Evolutionary conservation across 1,284 basidiomycete genomes (phyloP), one percentile per base, ranked within the genome.

Genomic region (Ustilago xerochloae): DNA sequence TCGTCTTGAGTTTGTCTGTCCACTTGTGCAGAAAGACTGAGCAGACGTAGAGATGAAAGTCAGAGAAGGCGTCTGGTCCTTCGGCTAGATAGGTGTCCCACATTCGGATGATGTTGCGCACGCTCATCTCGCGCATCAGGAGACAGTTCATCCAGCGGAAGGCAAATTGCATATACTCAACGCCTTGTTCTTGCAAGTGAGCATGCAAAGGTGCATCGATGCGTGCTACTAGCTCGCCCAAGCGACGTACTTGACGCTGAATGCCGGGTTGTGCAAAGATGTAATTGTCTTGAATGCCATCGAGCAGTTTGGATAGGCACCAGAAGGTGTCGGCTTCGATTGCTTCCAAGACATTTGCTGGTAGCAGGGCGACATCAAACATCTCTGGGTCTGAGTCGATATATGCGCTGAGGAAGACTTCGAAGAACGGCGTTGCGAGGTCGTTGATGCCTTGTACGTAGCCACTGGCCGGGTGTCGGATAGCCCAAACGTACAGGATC

Each of bases 61-160:
- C 80, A 36, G 77, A 71, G 49, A 84, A 84, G 0, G 83, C 79
- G 46, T 84, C 83, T 6, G 82, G 69, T 9, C 83, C 83, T 43
- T 84, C 82, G 8, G 83, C 81, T 18, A 84, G 62, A 43, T 84
- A 84, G 3, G 83, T 83, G 64, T 84, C 83, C 83, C 83, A 84
- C 65, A 84, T 77, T 26, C 83, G 75, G 15, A 82, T 77, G 51
- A 84, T 83, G 57, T 80, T 83, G 49, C 69, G 74, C 2, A 83
- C 82, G 70, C 81, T 83, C 83, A 84, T 80, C 65, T 84, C 83
- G 46, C 83, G 75, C 83, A 84, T 84, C n/a, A 84, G 71, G 59
- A 84, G 53, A 61, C 83, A 84, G 58, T 84, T 84, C 82, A 84
- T 83, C 83, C 83, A 84, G 12, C 83, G 75, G 61, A 84, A 84